Evolutionary conservation across 2,329 filamentous ascomycete species (phyloP), one percentile per base, ranked within the genome.

Genomic region (Fusarium sp.): DNA sequence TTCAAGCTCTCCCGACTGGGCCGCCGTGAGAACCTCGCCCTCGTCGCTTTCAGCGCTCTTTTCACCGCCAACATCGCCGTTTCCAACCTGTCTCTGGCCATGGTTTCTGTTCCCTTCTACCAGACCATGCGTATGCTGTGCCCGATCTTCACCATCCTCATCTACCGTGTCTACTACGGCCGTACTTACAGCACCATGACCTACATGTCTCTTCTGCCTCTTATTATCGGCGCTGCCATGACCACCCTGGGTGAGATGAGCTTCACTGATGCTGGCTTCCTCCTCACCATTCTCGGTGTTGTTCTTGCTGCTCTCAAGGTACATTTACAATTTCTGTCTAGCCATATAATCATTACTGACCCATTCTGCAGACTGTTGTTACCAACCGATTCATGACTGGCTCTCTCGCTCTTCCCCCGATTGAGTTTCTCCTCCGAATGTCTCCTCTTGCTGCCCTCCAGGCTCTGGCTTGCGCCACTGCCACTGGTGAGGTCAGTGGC

Each of bases 351-450:
- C 10, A 18, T 48, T 24, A 39, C 72, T 76, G 52, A 79, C 59
- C 17, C 44, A 6, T 18, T 14, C 15, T 20, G 10, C 55, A 84
- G 82, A 90, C 88, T 2, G 86, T 91, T 34, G 86, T 87, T 31
- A 89, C 88, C 36, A 90, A 90, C 78, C 85, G 86, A 72, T 84
- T 90, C 72, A 89, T 90, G 86, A 90, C 88, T 10, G 88, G 87
- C 33, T 82, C 83, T 5, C 82, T 90, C 28, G 82, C 84, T 20
- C 83, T 90, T 5, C 84, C 86, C 1, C 84, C 87, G 3, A 81
- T 89, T 64, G 88, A 91, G 73, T 83, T 90, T 18, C 83, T 90
- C n/a, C 82, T 88, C 72, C 84, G 87, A 76, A 87, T 90, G 86
- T 88, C 86, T 14, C 88, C 88, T 2, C 81, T 90, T 10, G 88